Conservation (phyloP, 805 yeast species). For the Spathaspora sp. region DNA sequence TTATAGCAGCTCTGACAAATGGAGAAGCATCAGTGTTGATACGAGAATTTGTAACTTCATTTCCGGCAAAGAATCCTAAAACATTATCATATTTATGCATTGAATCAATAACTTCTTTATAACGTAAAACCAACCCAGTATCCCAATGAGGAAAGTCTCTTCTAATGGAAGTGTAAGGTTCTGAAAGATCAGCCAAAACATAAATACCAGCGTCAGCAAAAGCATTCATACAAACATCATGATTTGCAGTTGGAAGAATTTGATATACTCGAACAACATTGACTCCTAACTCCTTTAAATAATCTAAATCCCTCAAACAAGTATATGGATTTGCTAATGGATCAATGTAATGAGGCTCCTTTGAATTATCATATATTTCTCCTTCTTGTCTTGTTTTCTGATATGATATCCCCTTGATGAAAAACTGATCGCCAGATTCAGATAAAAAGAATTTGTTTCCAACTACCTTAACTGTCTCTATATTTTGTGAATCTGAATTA, state of each 20-base stretch:
- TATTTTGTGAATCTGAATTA: background rate
- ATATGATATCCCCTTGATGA: conserved; percentile 83
- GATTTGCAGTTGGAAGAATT: conserved; percentile 66
- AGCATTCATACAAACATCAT: conserved; percentile 72
- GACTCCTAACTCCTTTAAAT: conserved; percentile 60
- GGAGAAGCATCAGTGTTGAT: conserved; percentile 27
- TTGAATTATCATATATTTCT: conserved; percentile 17
- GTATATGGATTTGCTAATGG: conserved; percentile 69
- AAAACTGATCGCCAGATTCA: conserved; percentile 75
- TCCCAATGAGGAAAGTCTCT: conserved; percentile 35
- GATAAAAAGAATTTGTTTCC: conserved; percentile 78
- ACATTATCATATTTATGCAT: conserved; percentile 29
- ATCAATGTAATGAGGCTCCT: conserved; percentile 48
- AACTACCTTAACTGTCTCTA: conserved; percentile 44
- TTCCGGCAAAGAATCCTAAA: conserved; percentile 39
- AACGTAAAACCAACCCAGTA: conserved; percentile 23
- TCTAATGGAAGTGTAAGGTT: conserved; percentile 31
- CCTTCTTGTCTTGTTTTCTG: conserved; percentile 61
- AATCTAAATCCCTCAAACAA: conserved; percentile 84
- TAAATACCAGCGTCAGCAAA: conserved; percentile 40
- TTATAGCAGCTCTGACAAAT: conserved; percentile 33
- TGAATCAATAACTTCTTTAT: conserved; percentile 30
- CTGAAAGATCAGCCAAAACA: conserved; percentile 33
- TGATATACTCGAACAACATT: conserved; percentile 87
- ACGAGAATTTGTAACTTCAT: conserved; percentile 33